Base-by-base conservation (phyloP, 2,329 filamentous ascomycete genomes). In the Alternaria panax region DNA sequence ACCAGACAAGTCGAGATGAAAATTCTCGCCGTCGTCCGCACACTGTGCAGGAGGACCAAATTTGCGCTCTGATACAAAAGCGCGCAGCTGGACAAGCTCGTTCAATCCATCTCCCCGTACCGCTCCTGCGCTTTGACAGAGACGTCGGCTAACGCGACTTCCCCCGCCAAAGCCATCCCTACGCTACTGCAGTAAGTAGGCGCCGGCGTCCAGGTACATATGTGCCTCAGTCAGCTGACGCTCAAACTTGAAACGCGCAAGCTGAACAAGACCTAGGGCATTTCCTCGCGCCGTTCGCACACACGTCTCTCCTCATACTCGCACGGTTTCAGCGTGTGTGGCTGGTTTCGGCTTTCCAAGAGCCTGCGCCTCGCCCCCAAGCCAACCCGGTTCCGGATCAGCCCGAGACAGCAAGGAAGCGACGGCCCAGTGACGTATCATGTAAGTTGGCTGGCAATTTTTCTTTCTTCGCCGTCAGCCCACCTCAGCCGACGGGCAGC, bases 361-460 rank as follows among this genome's bases (percentile, higher is more conserved):
- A 24, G 24, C 24, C 51, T 45, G 60, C 43, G 57, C 60, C 57
- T 48, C 36, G 46, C 54, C 28, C 45, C 45, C 45, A 47, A 34
- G 20, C 30, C 54, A 51, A n/a, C 32, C 32, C 57, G 48, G 54
- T 55, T 51, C 62, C 62, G 64, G 62, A 51, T 61, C 54, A 53
- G 60, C 42, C 64, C 62, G 62, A 55, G 24, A 47, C 36, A 43
- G 47, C 43, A 42, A 41, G 42, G 56, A 55, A 27, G 48, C 54
- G 42, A 51, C 52, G 38, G 47, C 25, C 38, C 34, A 55, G 40
- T 67, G 64, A 67, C 62, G 64, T 65, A 59, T 46, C 54, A 38
- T 56, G 48, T 62, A 59, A 50, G 64, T 63, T 32, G 30, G n/a
- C 40, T 36, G 34, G 30, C 18, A 28, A 42, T 34, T 38, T 42